Evolutionary conservation across 148 eudicot species (phyloP).

Genomic region (Arctostaphylos glauca): DNA sequence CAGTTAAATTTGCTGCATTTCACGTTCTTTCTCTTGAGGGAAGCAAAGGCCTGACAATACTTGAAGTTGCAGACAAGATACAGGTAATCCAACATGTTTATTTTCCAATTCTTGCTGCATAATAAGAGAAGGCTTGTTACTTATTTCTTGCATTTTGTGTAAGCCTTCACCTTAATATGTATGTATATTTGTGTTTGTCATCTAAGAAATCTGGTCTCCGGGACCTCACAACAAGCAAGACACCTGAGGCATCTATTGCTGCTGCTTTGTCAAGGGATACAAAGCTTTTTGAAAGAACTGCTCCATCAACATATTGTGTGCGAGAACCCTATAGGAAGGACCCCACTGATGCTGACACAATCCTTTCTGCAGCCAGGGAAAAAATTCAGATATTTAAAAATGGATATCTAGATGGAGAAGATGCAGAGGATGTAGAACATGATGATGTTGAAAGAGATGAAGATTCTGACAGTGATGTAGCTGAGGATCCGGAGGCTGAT

Average conservation of each 20-base stretch:
- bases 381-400: constrained; percentile 57
- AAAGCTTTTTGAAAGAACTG: constrained; percentile 90
- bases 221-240: constrained; percentile 91
- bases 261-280: constrained; percentile 94
- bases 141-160: constrained; percentile 13
- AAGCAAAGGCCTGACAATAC: constrained; percentile 67
- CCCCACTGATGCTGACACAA: constrained; percentile 63
- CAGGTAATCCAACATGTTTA: constrained; percentile 46
- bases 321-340: constrained; percentile 80
- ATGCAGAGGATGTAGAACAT: constrained; percentile 66
- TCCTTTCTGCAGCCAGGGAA: constrained; percentile 71
- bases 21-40: constrained; percentile 91
- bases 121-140: not conserved
- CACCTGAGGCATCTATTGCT: constrained; percentile 96
- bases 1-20: constrained; percentile 94
- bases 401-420: constrained; percentile 61
- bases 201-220: constrained; percentile 87
- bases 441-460: constrained; percentile 80
- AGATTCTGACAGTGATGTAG: constrained; percentile 81
- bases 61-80: constrained; percentile 89
- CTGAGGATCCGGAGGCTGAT: constrained; percentile 82
- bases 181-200: not conserved
- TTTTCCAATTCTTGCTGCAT: not conserved
- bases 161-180: not conserved
- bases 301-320: constrained; percentile 92